Percentiles rank a stretch among this genome's conserved stretches.
Conservation (phyloP, 805 yeast species). For the Sungouiella blattae region DNA sequence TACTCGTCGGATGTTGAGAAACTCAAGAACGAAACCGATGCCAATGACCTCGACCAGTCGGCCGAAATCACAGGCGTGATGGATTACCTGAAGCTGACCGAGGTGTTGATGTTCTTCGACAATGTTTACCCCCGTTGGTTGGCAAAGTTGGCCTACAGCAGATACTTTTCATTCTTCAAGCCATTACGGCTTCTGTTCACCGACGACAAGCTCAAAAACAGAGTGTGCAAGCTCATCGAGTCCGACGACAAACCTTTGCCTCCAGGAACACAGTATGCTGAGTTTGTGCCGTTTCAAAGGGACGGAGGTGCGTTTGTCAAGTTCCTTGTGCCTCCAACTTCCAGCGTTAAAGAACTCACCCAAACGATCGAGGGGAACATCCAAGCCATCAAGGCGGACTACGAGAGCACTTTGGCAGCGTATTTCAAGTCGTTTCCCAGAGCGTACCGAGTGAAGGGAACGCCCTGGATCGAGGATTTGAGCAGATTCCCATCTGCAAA, state of each 20-base stretch:
- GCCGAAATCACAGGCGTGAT: constrained; percentile 41
- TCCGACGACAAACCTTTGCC: constrained; percentile 27
- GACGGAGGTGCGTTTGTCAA: constrained; percentile 96
- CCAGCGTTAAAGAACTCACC: constrained; percentile 51
- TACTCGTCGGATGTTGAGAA: constrained; percentile 25
- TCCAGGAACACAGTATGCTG: constrained; percentile 40
- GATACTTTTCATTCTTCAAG: constrained; percentile 18
- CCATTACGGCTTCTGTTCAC: constrained; percentile 11
- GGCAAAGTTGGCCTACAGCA: constrained; percentile 21
- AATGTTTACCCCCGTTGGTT: constrained; percentile 30
- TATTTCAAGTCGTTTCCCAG: constrained; percentile 33
- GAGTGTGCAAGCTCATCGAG: constrained; percentile 14
- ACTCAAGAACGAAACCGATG: constrained; percentile 30
- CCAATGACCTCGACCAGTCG: constrained; percentile 26
- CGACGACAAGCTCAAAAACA: constrained; percentile 12
- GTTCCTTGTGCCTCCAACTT: constrained; percentile 55
- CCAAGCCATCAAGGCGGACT: constrained; percentile 14
- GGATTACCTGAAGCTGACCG: constrained; percentile 27
- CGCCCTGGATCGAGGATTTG: constrained; percentile 95
- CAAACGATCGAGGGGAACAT: constrained; percentile 48
- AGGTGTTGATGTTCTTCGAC: constrained; percentile 36
- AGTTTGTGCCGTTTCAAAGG: constrained; percentile 65
- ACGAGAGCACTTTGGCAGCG: constrained; percentile 11
- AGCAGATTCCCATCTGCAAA: constrained; percentile 66
- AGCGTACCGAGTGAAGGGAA: constrained; percentile 77